phyloP scores from a whole-genome alignment of 805 yeast species.

The Ogataea glucozyma region DNA sequence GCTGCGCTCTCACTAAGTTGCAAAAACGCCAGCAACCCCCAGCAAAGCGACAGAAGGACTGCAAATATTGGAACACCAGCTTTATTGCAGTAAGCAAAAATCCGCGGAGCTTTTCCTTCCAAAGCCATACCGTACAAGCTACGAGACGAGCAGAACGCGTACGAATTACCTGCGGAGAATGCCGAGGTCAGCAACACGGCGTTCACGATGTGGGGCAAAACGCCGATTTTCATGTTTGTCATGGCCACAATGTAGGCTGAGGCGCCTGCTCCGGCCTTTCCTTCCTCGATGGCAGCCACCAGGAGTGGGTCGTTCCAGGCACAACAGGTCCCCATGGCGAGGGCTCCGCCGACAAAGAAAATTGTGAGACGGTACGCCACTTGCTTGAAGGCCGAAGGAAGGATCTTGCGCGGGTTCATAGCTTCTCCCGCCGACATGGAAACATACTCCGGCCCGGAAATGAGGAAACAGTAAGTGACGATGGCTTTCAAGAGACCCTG shows the following conservation, averaged over 20 bases:
- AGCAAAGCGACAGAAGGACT: slow-evolving; percentile 41
- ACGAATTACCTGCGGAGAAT: slow-evolving; percentile 51
- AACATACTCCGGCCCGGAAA: slow-evolving; percentile 53
- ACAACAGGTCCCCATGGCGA: slow-evolving; percentile 47
- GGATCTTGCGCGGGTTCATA: slow-evolving; percentile 46
- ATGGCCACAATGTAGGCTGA: slow-evolving; percentile 52
- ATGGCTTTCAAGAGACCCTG: slow-evolving; percentile 46
- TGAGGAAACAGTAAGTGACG: slow-evolving; percentile 43
- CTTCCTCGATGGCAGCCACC: slow-evolving; percentile 34
- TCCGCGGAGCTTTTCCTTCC: slow-evolving; percentile 47
- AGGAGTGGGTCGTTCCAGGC: slow-evolving; percentile 44
- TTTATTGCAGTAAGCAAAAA: slow-evolving; percentile 45
- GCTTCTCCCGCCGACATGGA: slow-evolving; percentile 50
- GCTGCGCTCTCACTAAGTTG: slow-evolving; percentile 58
- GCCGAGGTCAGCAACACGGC: slow-evolving; percentile 44
- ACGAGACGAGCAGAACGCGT: slow-evolving; percentile 49
- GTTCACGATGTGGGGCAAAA: slow-evolving; percentile 47
- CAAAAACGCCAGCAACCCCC: slow-evolving; percentile 48
- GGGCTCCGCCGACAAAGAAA: slow-evolving; percentile 49
- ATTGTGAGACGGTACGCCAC: slow-evolving; percentile 45
- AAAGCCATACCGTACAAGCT: slow-evolving; percentile 47
- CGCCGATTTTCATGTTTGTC: slow-evolving; percentile 43
- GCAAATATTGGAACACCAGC: slow-evolving; percentile 50
- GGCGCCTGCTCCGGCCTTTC: slow-evolving; percentile 47
- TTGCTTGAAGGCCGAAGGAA: slow-evolving; percentile 49